Evolutionary conservation across 352 stramenopile species (phyloP), one percentile per base, ranked within the genome.

Genomic region (Globisporangium carolinianum): DNA sequence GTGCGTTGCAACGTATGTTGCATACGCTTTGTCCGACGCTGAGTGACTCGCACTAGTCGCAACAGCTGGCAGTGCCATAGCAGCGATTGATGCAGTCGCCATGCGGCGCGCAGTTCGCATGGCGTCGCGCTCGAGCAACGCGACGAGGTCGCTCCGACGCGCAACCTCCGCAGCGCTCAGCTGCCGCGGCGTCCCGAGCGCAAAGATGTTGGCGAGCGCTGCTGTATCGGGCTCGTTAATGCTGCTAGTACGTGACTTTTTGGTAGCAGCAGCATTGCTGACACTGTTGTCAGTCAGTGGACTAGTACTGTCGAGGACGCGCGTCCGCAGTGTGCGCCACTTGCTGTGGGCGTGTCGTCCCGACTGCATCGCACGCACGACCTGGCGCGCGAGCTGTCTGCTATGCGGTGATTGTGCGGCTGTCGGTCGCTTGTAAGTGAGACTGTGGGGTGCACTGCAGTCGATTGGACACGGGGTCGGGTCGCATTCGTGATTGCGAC

Each of bases 181-280:
- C 42, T 86, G 76, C 5, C 76, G 71, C 9, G 79, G 79, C 10
- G 76, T 89, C 1, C 76, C 74, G 8, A 87, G 71, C 3, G 70
- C 69, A 50, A 89, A 87, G 15, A 87, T 85, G 50, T 87, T 83
- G 10, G 72, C 68, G 6, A 87, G 59, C 32, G 73, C 51, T 0
- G 73, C 72, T 0, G 66, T 47, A 35, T 76, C 58, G 9, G 56
- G 60, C 36, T 73, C 67, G 36, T 60, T 36, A 8, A 6, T 41
- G 6, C 24, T 39, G 10, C 47, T 55, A 24, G 24, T 24, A 24
- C 24, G 24, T 2, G 24, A 48, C 46, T 59, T 68, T 55, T 56
- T 65, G 35, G 43, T 52, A 11, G 38, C 43, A 9, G 14, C 38
- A 17, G 6, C 10, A 24, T 6, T n/a, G 39, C 10, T 58, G 6